A percentile compares a stretch with the other conserved stretches of the same genome.
Evolutionary conservation across 768 basidiomycete species (phyloP).

Genomic region (Kwoniella europaea): DNA sequence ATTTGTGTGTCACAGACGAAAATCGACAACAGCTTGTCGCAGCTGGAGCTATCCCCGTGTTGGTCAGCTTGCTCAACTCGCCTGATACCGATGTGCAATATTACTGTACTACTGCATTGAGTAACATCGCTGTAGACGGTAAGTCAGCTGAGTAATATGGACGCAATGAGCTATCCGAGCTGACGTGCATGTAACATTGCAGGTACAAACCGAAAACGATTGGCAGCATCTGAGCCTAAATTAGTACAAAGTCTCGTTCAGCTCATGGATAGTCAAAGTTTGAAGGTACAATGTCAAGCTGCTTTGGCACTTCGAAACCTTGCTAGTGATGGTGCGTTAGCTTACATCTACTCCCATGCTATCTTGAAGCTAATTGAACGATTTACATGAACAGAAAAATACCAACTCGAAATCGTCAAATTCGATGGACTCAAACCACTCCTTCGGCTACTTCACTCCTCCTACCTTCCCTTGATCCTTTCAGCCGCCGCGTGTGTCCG

Average conservation of each 20-base stretch:
- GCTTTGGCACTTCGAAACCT: conserved; percentile 94
- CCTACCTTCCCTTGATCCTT: conserved; percentile 95
- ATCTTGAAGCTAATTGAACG: too few species aligned
- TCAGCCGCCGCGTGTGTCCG: conserved; percentile 98
- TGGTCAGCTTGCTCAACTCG: conserved; percentile 90
- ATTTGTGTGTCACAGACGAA: conserved; percentile 66
- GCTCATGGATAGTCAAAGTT: conserved; percentile 94
- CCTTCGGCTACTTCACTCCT: conserved; percentile 90
- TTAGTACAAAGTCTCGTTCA: conserved; percentile 89
- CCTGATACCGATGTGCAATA: conserved; percentile 99
- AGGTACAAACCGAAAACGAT: conserved; percentile 89
- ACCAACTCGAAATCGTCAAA: conserved; percentile 97
- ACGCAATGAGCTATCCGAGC: not conserved
- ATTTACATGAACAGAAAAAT: conserved; percentile 72
- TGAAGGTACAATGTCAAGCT: conserved; percentile 99
- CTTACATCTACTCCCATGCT: not conserved
- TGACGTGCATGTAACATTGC: not conserved
- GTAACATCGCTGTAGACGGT: conserved; percentile 98
- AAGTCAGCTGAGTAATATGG: conserved; percentile 24
- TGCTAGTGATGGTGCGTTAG: conserved; percentile 83
- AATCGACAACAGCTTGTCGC: conserved; percentile 98
- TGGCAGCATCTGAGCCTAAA: conserved; percentile 91
- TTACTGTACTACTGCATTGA: conserved; percentile 97
- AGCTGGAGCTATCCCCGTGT: conserved; percentile 96
- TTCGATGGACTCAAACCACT: conserved; percentile 89